Conservation (phyloP, 257 asterid species). For the Datura wrightii region DNA sequence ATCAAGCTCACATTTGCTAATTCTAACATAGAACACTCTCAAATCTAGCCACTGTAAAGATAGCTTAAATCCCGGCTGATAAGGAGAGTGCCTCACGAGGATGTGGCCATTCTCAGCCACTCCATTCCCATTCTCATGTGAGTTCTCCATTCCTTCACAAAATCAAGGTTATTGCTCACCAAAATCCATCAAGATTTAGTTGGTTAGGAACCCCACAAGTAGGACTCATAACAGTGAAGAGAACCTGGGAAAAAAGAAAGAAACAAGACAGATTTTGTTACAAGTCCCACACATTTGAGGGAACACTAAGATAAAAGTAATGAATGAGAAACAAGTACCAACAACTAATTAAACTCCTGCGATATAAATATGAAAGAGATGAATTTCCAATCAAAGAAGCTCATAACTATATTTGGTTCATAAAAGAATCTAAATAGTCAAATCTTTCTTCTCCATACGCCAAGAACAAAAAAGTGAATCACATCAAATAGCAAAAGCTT, state of each 20-base stretch:
- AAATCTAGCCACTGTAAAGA: slow-evolving; percentile 72
- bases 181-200: slow-evolving; percentile 45
- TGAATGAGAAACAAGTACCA: neutral
- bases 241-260: slow-evolving; percentile 40
- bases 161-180: slow-evolving; percentile 37
- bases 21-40: slow-evolving; percentile 67
- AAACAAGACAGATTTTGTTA: slow-evolving; percentile 34
- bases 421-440: neutral
- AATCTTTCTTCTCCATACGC: neutral
- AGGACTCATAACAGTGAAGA: slow-evolving; percentile 31
- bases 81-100: slow-evolving; percentile 34
- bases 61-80: slow-evolving; percentile 41
- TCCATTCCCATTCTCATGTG: slow-evolving; percentile 44
- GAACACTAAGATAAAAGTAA: slow-evolving; percentile 10
- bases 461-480: slow-evolving; percentile 13
- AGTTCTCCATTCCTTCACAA: slow-evolving; percentile 49
- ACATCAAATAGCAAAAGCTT: neutral
- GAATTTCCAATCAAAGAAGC: neutral
- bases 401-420: slow-evolving; percentile 6
- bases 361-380: neutral
- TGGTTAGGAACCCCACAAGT: slow-evolving; percentile 31
- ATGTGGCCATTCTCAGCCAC: slow-evolving; percentile 48
- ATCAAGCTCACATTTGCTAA: slow-evolving; percentile 67
- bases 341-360: slow-evolving; percentile 15
- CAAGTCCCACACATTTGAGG: slow-evolving; percentile 40